These are phyloP conservation scores for Nepenthes alata DNA, from an alignment of 179 eudicot species.

Conservation along the genomic window DNA sequence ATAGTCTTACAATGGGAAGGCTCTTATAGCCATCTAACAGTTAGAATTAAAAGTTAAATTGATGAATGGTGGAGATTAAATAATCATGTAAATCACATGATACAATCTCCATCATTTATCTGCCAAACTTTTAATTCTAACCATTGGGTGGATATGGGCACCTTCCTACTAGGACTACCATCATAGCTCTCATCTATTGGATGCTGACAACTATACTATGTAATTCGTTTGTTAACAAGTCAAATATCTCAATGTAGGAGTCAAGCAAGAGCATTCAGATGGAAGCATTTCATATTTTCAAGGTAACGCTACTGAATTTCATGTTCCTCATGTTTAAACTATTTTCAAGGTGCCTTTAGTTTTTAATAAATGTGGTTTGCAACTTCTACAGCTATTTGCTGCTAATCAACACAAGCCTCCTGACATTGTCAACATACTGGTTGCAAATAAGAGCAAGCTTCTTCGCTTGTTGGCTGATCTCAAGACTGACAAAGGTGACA, in stretches of 20 bases:
- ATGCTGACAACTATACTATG: background rate
- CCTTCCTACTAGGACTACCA: too few relatives aligned
- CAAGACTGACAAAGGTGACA: slow-evolving; percentile 78
- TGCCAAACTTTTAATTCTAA: too few relatives aligned
- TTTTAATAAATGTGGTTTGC: slow-evolving; percentile 1
- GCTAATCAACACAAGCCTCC: slow-evolving; percentile 89
- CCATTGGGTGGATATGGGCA: too few relatives aligned
- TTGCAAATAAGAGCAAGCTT: slow-evolving; percentile 81
- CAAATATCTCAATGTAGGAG: slow-evolving; percentile 31
- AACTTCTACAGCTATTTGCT: slow-evolving; percentile 55
- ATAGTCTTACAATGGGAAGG: too few relatives aligned
- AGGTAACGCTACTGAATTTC: slow-evolving; percentile 32
- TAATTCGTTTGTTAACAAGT: slow-evolving; percentile 1
- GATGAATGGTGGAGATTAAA: too few relatives aligned
- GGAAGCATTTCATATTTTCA: slow-evolving; percentile 92
- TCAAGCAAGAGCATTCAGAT: slow-evolving; percentile 91
- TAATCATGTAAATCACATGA: too few relatives aligned
- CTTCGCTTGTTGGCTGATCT: slow-evolving; percentile 83
- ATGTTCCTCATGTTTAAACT: background rate
- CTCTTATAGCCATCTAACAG: too few relatives aligned
- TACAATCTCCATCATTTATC: too few relatives aligned
- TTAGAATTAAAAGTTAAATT: too few relatives aligned
- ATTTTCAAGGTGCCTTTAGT: background rate
- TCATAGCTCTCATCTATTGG: background rate
- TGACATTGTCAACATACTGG: slow-evolving; percentile 63